Base-by-base conservation (phyloP, 805 yeast species). In the Metschnikowia dekortorum region DNA sequence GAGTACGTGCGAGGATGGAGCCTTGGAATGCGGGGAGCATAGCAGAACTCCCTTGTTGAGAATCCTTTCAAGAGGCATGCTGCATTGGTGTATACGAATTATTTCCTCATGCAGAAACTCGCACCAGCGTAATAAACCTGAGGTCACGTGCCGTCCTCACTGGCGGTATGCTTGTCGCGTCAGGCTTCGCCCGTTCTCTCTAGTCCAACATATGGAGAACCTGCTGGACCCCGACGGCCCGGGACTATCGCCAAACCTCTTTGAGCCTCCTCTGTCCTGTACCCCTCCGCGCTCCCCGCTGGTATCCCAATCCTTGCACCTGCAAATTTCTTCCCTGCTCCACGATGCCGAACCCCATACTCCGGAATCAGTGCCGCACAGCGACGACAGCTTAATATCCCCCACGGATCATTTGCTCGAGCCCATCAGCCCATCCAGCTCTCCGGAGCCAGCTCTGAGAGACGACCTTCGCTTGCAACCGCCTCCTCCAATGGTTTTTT, bases 291-390 rank as follows among this genome's bases (percentile, higher is more conserved):
- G 26, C 1, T 18, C 38, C n/a, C 34, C 45, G 10, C 43, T 6
- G 43, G n/a, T 9, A 6, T 29, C 6, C 7, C 33, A 29, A 33
- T 22, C 37, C 8, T 16, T 33, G 11, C 45, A 22, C 30, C 26
- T 26, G 45, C 45, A 28, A 42, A 26, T 2, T 6, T 13, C 38
- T 3, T 7, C 45, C 11, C 32, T n/a, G 30, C 14, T 32, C 11
- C 38, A 18, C 10, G 38, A 33, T 9, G 8, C 31, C 13, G 45
- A 42, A 33, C 45, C 45, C 29, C 38, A 33, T 18, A 42, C 45
- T 42, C 45, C 45, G 26, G 45, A 42, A 14, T 42, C 45, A 10
- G 32, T 26, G 9, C 45, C 45, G 14, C 45, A 22, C 38, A 42
- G 45, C 31, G 45, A 42, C 9, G 32, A 33, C 6, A 42, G 45